Percentiles rank a stretch among this genome's conserved stretches.
These are phyloP conservation scores for Colletotrichum endophyticum DNA, from an alignment of 2,329 filamentous ascomycete genomes.

Conservation along the genomic window DNA sequence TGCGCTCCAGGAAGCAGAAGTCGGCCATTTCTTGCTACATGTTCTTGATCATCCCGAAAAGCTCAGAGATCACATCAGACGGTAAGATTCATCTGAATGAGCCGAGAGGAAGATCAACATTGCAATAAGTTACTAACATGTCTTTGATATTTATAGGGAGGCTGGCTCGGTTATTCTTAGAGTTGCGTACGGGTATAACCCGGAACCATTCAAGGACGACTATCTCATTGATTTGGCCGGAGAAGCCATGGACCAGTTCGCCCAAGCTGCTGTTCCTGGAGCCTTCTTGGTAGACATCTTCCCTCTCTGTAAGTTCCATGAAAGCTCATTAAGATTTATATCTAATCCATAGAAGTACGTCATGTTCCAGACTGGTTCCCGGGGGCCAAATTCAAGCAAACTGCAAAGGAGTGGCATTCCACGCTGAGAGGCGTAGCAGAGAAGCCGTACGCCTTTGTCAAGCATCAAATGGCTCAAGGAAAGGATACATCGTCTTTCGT, in stretches of 20 bases:
- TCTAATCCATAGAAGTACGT: conserved; percentile 25
- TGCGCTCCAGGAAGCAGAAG: conserved; percentile 47
- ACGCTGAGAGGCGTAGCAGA: background rate
- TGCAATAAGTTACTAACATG: fast-evolving
- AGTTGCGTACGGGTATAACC: conserved; percentile 20
- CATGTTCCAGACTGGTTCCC: conserved; percentile 22
- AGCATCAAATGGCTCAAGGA: conserved; percentile 14
- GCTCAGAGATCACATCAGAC: conserved; percentile 43
- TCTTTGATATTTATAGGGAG: background rate
- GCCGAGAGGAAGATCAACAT: background rate
- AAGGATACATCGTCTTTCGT: conserved; percentile 10
- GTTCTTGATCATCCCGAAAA: conserved; percentile 41
- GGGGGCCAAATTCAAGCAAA: conserved; percentile 17
- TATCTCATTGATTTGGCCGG: conserved; percentile 17
- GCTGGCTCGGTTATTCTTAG: conserved; percentile 18
- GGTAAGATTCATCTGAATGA: conserved; percentile 33
- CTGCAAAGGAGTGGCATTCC: conserved; percentile 3
- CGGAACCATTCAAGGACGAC: conserved; percentile 18
- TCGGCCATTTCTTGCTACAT: conserved; percentile 45
- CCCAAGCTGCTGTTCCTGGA: conserved; percentile 14
- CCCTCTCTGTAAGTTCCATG: conserved; percentile 1
- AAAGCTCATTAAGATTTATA: fast-evolving
- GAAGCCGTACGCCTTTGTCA: conserved; percentile 28
- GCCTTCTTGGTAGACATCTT: conserved; percentile 23
- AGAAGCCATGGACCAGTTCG: conserved; percentile 13